Conservation (phyloP, 225 moss, liverwort and hornwort genomes). For the Marchantia polymorpha region DNA sequence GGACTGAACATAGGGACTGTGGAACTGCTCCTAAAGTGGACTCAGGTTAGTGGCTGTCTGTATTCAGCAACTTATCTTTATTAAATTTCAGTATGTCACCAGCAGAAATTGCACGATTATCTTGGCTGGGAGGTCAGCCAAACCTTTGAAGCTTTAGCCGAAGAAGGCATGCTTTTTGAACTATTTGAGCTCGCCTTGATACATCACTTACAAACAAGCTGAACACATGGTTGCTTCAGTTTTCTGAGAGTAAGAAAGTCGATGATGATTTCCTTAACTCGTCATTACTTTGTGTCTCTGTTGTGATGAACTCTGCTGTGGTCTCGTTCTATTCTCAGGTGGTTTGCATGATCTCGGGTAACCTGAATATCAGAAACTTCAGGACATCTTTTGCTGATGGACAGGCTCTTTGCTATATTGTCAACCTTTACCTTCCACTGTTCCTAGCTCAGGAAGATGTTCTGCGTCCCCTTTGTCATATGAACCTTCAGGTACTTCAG, state of each 20-base stretch:
- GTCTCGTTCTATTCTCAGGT: conserved; percentile 40
- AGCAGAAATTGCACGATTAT: not conserved
- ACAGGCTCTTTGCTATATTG: conserved; percentile 66
- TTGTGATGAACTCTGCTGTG: not conserved
- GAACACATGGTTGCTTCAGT: too few species aligned
- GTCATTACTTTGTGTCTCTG: not conserved
- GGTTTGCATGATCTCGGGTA: conserved; percentile 52
- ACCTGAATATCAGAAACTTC: conserved; percentile 52
- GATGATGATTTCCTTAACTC: not conserved
- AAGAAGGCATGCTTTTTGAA: not conserved
- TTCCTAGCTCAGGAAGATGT: conserved; percentile 53
- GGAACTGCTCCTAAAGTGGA: conserved; percentile 44
- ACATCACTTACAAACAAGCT: too few species aligned
- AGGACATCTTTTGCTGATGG: conserved; percentile 77
- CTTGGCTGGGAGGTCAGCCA: not conserved
- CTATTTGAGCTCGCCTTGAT: not conserved
- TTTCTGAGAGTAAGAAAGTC: not conserved
- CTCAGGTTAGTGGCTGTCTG: conserved; percentile 30
- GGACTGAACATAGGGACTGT: conserved; percentile 42
- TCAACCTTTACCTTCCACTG: conserved; percentile 65
- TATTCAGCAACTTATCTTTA: not conserved
- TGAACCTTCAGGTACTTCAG: conserved; percentile 6
- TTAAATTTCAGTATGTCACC: not conserved
- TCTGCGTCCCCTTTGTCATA: conserved; percentile 30
- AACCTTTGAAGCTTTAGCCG: not conserved